Evolutionary conservation across 2,329 filamentous ascomycete genomes (phyloP).

Genomic region (Albifimbria verrucaria): DNA sequence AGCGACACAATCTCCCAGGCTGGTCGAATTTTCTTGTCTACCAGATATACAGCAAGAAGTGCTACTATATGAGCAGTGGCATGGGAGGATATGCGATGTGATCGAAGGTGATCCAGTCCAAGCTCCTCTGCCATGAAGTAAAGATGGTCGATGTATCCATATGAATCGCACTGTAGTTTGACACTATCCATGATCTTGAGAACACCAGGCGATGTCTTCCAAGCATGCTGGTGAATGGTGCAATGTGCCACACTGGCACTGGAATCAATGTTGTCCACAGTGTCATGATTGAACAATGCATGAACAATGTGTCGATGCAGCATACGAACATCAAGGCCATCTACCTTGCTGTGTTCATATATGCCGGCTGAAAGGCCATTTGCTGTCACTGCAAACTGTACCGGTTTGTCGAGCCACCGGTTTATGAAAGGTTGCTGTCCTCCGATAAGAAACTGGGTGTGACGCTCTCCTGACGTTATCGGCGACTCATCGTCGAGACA

Average conservation of each 20-base stretch:
- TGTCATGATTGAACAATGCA: neutral
- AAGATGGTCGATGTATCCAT: neutral
- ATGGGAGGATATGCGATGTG: neutral
- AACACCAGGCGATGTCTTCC: neutral
- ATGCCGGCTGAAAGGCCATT: neutral
- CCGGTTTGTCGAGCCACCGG: neutral
- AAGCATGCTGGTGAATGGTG: neutral
- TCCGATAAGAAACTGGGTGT: neutral
- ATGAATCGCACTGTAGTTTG: neutral
- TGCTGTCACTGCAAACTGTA: neutral
- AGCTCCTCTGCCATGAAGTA: neutral
- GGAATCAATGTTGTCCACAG: neutral
- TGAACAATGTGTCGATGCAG: neutral
- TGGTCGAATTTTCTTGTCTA: neutral
- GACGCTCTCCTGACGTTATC: neutral
- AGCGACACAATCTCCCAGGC: neutral
- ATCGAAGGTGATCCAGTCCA: neutral
- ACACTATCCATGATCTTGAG: neutral
- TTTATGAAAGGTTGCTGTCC: neutral
- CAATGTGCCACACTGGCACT: neutral
- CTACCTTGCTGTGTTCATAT: neutral
- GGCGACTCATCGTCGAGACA: neutral
- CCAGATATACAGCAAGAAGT: neutral
- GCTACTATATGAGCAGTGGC: neutral
- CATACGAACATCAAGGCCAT: neutral